These are phyloP conservation scores for Boletus sp. DNA, from an alignment of 768 basidiomycete genomes.

Conservation along the genomic window DNA sequence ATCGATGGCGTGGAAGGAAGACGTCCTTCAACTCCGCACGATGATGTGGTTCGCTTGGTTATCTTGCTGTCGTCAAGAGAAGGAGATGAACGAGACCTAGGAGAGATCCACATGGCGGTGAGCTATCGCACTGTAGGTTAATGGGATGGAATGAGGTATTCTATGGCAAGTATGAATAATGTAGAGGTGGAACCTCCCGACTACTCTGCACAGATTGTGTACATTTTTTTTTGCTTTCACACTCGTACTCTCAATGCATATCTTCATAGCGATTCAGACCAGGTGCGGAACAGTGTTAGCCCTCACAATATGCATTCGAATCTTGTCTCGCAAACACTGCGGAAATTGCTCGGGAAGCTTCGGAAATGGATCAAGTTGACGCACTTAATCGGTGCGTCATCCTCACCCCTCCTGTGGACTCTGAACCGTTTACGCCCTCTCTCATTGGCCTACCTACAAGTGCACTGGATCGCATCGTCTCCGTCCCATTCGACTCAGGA, in stretches of 20 bases:
- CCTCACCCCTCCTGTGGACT: no score
- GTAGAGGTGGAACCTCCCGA: slow-evolving; percentile 24
- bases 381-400: not conserved
- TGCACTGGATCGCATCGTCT: not conserved
- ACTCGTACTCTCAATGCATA: slow-evolving; percentile 13
- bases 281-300: not conserved
- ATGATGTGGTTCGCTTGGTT: slow-evolving; percentile 97
- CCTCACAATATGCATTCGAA: not conserved
- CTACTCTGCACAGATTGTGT: slow-evolving; percentile 20
- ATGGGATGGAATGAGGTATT: slow-evolving; percentile 21
- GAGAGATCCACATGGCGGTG: not conserved
- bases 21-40: slow-evolving; percentile 84
- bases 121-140: slow-evolving; percentile 21
- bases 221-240: slow-evolving; percentile 28
- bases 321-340: not conserved
- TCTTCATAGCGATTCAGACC: not conserved
- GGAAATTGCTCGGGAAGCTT: not conserved
- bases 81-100: slow-evolving; percentile 35
- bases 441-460: not conserved
- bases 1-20: slow-evolving; percentile 88
- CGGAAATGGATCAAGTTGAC: not conserved
- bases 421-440: no score
- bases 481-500: no score
- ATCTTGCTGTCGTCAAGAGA: slow-evolving; percentile 55
- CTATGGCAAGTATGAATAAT: slow-evolving; percentile 27